Base-by-base conservation (phyloP, 495 filamentous ascomycete genomes). In the Thermochaetoides thermophila region DNA sequence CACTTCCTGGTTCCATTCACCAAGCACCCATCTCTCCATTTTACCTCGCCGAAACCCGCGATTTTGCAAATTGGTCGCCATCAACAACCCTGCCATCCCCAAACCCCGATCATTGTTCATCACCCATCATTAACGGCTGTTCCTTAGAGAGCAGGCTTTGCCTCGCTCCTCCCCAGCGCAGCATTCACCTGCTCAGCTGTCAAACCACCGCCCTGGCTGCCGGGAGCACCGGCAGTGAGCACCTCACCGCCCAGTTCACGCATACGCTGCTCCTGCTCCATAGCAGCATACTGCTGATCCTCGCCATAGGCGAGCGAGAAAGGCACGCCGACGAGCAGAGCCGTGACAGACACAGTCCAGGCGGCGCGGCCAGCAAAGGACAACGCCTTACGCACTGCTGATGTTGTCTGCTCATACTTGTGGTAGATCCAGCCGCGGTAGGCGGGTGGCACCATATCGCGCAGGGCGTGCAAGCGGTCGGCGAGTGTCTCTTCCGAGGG, bases 231-330 rank as follows among this genome's bases (percentile, higher is more conserved):
- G 17, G 42, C 50, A 4, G 58, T 60, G 5, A 67, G 40, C 18
- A 67, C 40, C 50, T 67, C 67, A 20, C 55, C 46, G 22, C 68
- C 81, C 55, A 75, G 72, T 68, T 83, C 74, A 48, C 82, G 73
- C 81, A 92, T 87, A 57, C 77, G 74, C 76, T 86, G 79, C 66
- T 95, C 87, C 59, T 81, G 76, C 72, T 96, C 89, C 84, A 89
- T 84, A 68, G 94, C 87, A 38, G 82, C 63, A 50, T 89, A 70
- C 66, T 91, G 78, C 68, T 95, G 85, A 60, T 99, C 89, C 66
- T 99, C 91, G 32, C 78, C 73, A 58, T 81, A 84, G 27, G 85
- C 84, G 38, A 99, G 68, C 34, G 84, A 83, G 69, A 79, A 96
- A 17, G 89, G 91, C 31, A 96, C 82, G 51, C 81, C 84, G 37